A percentile compares a stretch with the other conserved stretches of the same genome.
Conservation (phyloP, 2,329 filamentous ascomycete species). For the Ophiostoma ips region DNA sequence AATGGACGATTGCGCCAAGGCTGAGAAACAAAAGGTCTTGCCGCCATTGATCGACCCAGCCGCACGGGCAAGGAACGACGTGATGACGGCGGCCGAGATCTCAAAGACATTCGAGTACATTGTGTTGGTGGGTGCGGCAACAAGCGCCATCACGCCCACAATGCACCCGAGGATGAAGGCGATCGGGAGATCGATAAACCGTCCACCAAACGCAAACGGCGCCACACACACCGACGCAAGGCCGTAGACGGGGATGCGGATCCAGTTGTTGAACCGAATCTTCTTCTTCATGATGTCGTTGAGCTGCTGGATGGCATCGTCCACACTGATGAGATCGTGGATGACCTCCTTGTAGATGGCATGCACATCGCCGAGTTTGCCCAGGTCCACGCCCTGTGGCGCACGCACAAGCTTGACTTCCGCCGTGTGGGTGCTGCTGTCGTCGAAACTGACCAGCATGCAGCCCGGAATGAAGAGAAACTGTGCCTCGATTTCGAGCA, state of each 20-base stretch:
- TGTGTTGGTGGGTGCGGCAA: slow-evolving; percentile 55
- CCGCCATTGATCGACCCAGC: slow-evolving; percentile 50
- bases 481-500: slow-evolving; percentile 77
- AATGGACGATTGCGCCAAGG: slow-evolving; percentile 59
- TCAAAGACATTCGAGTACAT: slow-evolving; percentile 41
- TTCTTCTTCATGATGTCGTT: slow-evolving; percentile 37
- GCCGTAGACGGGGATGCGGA: slow-evolving; percentile 55
- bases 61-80: slow-evolving; percentile 54
- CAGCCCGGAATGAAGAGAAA: slow-evolving; percentile 83
- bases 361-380: slow-evolving; percentile 59
- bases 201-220: slow-evolving; percentile 65
- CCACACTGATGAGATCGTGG: slow-evolving; percentile 58
- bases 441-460: slow-evolving; percentile 90
- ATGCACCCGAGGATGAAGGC: slow-evolving; percentile 63
- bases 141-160: slow-evolving; percentile 60
- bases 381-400: slow-evolving; percentile 56
- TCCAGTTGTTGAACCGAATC: slow-evolving; percentile 35
- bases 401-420: slow-evolving; percentile 63
- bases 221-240: slow-evolving; percentile 63
- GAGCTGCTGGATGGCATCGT: slow-evolving; percentile 51
- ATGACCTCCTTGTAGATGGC: slow-evolving; percentile 73
- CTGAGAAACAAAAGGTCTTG: slow-evolving; percentile 54
- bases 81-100: slow-evolving; percentile 41
- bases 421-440: slow-evolving; percentile 58
- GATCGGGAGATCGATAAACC: slow-evolving; percentile 64